Percentiles rank a stretch among this genome's conserved stretches.
Conservation (phyloP, 2,329 filamentous ascomycete genomes). For the Elsinoe ampelina region DNA sequence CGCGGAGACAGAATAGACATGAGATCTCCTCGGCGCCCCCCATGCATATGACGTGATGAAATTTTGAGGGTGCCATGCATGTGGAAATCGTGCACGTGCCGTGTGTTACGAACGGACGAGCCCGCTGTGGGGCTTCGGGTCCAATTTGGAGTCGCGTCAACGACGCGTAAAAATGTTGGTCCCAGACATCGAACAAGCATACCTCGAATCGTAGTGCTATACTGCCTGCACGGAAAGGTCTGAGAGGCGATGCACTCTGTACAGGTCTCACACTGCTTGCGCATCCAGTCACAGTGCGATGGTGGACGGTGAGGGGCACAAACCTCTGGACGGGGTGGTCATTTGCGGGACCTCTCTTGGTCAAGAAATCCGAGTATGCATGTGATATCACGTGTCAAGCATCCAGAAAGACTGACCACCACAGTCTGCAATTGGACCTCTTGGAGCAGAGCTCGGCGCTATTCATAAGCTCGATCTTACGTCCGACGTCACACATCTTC, state of each 20-base stretch:
- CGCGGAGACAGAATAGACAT: neutral
- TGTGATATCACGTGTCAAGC: neutral
- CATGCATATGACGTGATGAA: neutral
- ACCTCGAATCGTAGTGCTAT: too few species aligned
- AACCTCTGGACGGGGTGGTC: slow-evolving; percentile 46
- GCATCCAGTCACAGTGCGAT: neutral
- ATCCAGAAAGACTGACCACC: neutral
- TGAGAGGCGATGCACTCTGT: neutral
- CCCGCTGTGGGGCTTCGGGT: neutral
- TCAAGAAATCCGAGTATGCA: slow-evolving; percentile 27
- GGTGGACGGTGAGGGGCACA: slow-evolving; percentile 28
- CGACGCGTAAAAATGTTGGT: neutral
- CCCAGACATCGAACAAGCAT: too few species aligned
- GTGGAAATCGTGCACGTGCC: neutral
- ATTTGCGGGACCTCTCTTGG: slow-evolving; percentile 27
- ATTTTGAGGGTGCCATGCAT: neutral
- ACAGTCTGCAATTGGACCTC: slow-evolving; percentile 37
- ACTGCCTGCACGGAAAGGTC: neutral
- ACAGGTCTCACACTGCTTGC: neutral
- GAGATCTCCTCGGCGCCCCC: neutral
- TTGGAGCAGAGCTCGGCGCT: slow-evolving; percentile 74
- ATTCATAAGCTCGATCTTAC: slow-evolving; percentile 83
- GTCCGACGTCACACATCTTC: slow-evolving; percentile 88
- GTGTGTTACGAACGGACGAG: neutral
- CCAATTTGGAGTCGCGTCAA: neutral